Base-by-base conservation (phyloP, 306 rosid genomes). In the Quercus variabilis region DNA sequence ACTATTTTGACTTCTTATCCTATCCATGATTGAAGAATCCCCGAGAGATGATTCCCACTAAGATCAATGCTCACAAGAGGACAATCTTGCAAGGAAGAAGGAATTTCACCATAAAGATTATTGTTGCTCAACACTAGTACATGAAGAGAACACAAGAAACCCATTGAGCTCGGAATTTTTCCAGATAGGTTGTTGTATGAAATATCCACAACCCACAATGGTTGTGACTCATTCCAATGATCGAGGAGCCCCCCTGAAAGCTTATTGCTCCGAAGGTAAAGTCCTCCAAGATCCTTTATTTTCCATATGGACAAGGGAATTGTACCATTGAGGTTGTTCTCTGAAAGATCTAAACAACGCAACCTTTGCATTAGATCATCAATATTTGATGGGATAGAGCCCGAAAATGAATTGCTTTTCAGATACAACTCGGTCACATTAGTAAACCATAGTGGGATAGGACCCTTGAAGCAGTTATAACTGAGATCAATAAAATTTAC, bases 331-430 rank as follows among this genome's bases (percentile, higher is more conserved):
- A 82, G 21, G 72, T 21, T 17, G 51, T 82, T 82, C 1, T 1
- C 1, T 0, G 75, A 63, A 12, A 76, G 43, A 63, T 82, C 71
- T 51, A 82, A 49, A n/a, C 55, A 74, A 0, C 18, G 0, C 12
- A 76, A 26, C 4, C 0, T 7, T 15, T 75, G 81, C 78, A 82
- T 71, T 43, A 55, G 70, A 5, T 62, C 63, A 38, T 74, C 74
- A 23, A 76, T 71, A 26, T 60, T 15, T 6, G 1, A 13, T 41
- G 85, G 78, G 41, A 76, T 77, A 23, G 85, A 74, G 18, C 78
- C 81, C 2, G 78, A 71, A 77, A 82, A 82, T 0, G 4, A 6
- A 30, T 82, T 82, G 9, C 64, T 59, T 4, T 55, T 26, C 1
- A 82, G 52, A 64, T 38, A 54, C 20, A 72, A 2, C 46, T 41